Evolutionary conservation across 2,329 filamentous ascomycete species (phyloP).

Genomic region (Neofusicoccum umdonicola): DNA sequence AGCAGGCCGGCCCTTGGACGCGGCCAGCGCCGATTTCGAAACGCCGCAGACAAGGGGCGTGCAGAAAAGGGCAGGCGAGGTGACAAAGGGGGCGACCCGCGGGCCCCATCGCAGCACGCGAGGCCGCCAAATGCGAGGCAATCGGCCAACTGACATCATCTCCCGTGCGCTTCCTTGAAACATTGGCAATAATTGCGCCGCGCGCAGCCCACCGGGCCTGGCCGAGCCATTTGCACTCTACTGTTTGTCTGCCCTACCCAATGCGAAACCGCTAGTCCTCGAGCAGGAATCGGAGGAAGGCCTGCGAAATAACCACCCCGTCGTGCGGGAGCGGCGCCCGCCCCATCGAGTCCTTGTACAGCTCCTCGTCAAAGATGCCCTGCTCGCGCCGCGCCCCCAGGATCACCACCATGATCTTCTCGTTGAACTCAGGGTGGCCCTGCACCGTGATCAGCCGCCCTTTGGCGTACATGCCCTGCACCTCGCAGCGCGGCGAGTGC

Average conservation of each 20-base stretch:
- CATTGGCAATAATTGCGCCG: neutral
- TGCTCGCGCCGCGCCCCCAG: slow-evolving; percentile 61
- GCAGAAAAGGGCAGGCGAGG: neutral
- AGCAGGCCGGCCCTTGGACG: neutral
- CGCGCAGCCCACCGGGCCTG: neutral
- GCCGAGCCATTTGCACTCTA: neutral
- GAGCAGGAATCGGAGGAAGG: slow-evolving; percentile 74
- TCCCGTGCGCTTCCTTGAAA: slow-evolving; percentile 7
- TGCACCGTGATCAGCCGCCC: slow-evolving; percentile 71
- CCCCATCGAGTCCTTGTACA: slow-evolving; percentile 66
- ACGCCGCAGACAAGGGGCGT: slow-evolving; percentile 11
- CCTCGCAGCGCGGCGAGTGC: slow-evolving; percentile 62
- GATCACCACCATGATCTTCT: slow-evolving; percentile 68
- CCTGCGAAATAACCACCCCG: slow-evolving; percentile 69
- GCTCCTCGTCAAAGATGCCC: slow-evolving; percentile 68
- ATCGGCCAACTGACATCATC: neutral
- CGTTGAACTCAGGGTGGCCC: slow-evolving; percentile 81
- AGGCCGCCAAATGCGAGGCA: neutral
- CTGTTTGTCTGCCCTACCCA: neutral
- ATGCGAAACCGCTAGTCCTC: slow-evolving; percentile 42
- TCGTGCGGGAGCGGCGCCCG: slow-evolving; percentile 70
- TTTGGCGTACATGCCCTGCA: slow-evolving; percentile 77
- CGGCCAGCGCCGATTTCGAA: neutral
- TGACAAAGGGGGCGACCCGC: slow-evolving; percentile 1
- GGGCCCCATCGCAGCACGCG: neutral